Evolutionary conservation across 192 early-diverging fungal genomes (phyloP).

Genomic region (Linnemannia schmuckeri): DNA sequence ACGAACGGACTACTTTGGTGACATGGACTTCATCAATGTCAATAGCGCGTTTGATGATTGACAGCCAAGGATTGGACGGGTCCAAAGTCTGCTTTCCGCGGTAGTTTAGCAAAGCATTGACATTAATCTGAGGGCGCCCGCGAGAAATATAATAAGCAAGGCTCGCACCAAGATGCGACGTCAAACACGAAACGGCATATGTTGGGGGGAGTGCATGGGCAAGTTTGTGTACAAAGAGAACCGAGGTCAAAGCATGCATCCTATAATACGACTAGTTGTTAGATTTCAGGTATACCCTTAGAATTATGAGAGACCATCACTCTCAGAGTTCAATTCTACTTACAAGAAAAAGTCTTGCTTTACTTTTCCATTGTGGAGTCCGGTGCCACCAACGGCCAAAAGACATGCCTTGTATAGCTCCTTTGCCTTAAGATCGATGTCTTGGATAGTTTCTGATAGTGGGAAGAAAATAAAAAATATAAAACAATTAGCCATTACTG

Average conservation of each 20-base stretch:
- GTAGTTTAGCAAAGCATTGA: slow-evolving; percentile 44
- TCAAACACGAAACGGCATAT: slow-evolving; percentile 59
- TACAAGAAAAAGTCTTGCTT: slow-evolving; percentile 62
- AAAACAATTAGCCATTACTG: neutral
- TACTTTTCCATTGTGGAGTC: slow-evolving; percentile 52
- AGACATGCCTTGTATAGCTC: slow-evolving; percentile 58
- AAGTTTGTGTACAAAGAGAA: slow-evolving; percentile 63
- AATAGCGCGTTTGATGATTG: slow-evolving; percentile 60
- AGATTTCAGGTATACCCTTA: neutral
- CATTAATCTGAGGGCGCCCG: slow-evolving; percentile 60
- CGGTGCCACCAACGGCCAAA: slow-evolving; percentile 53
- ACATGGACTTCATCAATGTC: slow-evolving; percentile 66
- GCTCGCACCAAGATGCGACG: slow-evolving; percentile 41
- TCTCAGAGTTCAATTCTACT: slow-evolving; percentile 9
- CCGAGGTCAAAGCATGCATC: slow-evolving; percentile 69
- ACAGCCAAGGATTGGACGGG: slow-evolving; percentile 61
- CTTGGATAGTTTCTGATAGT: slow-evolving; percentile 22
- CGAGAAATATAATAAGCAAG: slow-evolving; percentile 56
- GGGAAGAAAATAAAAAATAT: neutral
- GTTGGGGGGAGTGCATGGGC: slow-evolving; percentile 51
- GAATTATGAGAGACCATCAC: neutral
- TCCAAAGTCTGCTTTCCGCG: slow-evolving; percentile 20
- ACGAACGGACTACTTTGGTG: slow-evolving; percentile 64
- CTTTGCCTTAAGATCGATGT: slow-evolving; percentile 51
- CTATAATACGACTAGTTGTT: slow-evolving; percentile 14